Conservation (phyloP, 352 stramenopile species). For the Thalassiosira exigua region DNA sequence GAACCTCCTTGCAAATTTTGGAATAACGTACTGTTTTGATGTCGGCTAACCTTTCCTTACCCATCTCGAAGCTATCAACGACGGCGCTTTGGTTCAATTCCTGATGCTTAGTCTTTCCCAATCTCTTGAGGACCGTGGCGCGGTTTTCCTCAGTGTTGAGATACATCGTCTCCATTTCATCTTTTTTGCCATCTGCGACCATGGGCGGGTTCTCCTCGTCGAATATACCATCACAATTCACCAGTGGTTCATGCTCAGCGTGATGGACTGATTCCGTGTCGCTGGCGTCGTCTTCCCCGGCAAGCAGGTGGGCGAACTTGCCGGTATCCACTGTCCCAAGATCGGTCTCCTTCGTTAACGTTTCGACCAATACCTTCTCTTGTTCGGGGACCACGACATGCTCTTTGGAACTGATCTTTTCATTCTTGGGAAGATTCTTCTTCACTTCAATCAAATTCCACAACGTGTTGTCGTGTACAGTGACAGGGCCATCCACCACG, state of each 20-base stretch:
- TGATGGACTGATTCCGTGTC: neutral
- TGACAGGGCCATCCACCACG: neutral
- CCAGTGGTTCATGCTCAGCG: neutral
- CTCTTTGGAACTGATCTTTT: no score
- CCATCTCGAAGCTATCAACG: neutral
- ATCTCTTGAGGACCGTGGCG: conserved; percentile 2
- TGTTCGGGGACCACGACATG: neutral
- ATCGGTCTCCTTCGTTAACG: neutral
- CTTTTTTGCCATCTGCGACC: neutral
- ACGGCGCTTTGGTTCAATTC: conserved; percentile 4
- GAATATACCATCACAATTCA: conserved; percentile 8
- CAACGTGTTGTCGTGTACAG: neutral
- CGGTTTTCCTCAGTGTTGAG: conserved; percentile 1
- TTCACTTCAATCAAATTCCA: neutral
- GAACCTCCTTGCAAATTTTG: neutral
- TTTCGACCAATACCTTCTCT: neutral
- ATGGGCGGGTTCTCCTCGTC: conserved; percentile 5
- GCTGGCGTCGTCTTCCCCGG: neutral
- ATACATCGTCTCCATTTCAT: neutral
- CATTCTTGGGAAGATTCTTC: neutral
- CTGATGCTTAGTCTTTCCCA: neutral
- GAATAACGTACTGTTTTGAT: neutral
- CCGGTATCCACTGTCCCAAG: neutral
- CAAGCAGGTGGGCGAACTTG: conserved; percentile 1
- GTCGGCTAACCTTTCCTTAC: neutral